Conservation (phyloP, 2,329 filamentous ascomycete species). For the Ascochyta rabiei region DNA sequence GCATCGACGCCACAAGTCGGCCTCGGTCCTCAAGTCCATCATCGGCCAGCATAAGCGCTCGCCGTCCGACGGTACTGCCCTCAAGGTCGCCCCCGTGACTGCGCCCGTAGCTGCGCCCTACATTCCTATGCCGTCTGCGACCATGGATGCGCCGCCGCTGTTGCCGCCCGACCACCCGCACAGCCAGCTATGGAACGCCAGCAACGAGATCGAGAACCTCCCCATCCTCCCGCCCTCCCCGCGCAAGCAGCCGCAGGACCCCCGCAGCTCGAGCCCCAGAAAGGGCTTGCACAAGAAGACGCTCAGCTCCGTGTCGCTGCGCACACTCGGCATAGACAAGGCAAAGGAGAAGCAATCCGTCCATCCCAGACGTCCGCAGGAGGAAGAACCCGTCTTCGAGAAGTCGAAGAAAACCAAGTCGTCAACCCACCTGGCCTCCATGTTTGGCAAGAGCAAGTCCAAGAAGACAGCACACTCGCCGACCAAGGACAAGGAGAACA, state of each 20-base stretch:
- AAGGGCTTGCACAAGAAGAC: slow-evolving; percentile 59
- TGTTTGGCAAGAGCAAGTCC: slow-evolving; percentile 75
- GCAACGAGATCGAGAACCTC: slow-evolving; percentile 38
- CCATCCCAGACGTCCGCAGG: slow-evolving; percentile 37
- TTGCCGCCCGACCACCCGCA: slow-evolving; percentile 59
- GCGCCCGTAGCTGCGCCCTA: slow-evolving; percentile 28
- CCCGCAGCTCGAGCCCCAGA: slow-evolving; percentile 39
- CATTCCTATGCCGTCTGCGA: slow-evolving; percentile 28
- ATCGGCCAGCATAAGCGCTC: slow-evolving; percentile 58
- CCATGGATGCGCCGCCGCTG: slow-evolving; percentile 49
- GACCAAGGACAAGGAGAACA: slow-evolving; percentile 75
- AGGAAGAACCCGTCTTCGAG: slow-evolving; percentile 36
- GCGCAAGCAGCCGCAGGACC: slow-evolving; percentile 48
- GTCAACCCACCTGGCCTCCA: slow-evolving; percentile 76
- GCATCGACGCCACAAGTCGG: slow-evolving; percentile 50
- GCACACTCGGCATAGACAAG: slow-evolving; percentile 55
- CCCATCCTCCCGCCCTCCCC: slow-evolving; percentile 37
- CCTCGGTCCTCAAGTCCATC: slow-evolving; percentile 58
- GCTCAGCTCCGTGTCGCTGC: slow-evolving; percentile 60
- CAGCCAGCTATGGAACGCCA: slow-evolving; percentile 37
- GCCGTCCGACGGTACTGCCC: slow-evolving; percentile 49
- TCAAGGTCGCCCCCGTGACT: slow-evolving; percentile 29
- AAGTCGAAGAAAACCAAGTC: slow-evolving; percentile 78
- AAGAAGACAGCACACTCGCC: slow-evolving; percentile 63
- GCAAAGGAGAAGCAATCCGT: slow-evolving; percentile 39